phyloP scores from a whole-genome alignment of 2,329 filamentous ascomycete species.

The Fusarium setosum region DNA sequence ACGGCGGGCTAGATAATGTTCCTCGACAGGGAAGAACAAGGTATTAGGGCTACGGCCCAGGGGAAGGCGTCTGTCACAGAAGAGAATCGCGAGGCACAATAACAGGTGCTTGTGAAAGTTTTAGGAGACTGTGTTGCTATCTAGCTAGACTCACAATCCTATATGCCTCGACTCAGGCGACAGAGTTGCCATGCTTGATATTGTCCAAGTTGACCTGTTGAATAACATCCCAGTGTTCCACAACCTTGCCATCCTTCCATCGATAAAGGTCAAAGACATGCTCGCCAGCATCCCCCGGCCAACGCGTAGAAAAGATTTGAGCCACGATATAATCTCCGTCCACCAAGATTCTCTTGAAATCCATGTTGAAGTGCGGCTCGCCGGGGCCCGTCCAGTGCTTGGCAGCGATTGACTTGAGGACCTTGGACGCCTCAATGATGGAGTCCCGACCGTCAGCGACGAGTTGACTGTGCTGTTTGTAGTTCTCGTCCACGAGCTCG shows the following conservation, averaged over 20 bases:
- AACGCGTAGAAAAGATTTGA: slow-evolving; percentile 1
- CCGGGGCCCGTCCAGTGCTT: slow-evolving; percentile 1
- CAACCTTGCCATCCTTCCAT: slow-evolving; percentile 3
- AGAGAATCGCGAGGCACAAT: neutral
- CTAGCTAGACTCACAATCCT: neutral
- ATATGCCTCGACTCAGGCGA: neutral
- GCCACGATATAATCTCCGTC: neutral
- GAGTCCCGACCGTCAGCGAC: neutral
- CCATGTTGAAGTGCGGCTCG: slow-evolving; percentile 6
- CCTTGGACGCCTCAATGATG: slow-evolving; percentile 3
- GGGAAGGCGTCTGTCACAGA: neutral
- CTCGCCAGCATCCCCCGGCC: slow-evolving; percentile 1
- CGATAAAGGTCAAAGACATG: slow-evolving; percentile 9
- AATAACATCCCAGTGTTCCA: slow-evolving; percentile 6
- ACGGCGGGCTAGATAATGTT: neutral
- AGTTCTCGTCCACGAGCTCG: slow-evolving; percentile 3
- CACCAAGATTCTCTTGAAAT: slow-evolving; percentile 2
- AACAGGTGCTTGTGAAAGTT: neutral
- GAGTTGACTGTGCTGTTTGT: slow-evolving; percentile 4
- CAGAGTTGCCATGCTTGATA: slow-evolving; percentile 1
- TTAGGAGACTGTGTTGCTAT: neutral
- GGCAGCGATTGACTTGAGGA: slow-evolving; percentile 4
- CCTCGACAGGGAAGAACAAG: no score
- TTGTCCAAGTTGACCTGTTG: neutral
- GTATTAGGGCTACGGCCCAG: neutral